Conservation (phyloP, 192 early-diverging fungal genomes). For the Rhizoclosmatium globosum region DNA sequence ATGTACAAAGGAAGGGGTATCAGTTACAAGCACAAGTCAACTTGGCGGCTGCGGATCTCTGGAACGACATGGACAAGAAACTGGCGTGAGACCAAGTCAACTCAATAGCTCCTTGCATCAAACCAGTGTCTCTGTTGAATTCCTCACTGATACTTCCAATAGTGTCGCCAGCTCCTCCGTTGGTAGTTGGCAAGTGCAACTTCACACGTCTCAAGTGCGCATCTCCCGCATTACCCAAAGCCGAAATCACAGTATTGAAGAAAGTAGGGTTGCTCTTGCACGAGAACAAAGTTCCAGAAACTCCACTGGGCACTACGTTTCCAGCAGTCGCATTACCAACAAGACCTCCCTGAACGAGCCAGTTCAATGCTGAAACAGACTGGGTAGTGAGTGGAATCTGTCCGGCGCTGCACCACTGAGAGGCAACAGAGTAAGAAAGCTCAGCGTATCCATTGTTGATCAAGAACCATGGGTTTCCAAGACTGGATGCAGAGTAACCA, state of each 20-base stretch:
- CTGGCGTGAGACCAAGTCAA: constrained; percentile 80
- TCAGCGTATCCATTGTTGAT: constrained; percentile 67
- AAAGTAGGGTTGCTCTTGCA: constrained; percentile 21
- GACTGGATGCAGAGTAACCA: constrained; percentile 50
- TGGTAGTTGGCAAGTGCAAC: constrained; percentile 47
- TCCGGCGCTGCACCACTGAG: background rate
- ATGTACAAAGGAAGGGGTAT: too few species aligned
- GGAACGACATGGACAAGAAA: constrained; percentile 40
- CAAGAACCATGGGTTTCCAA: constrained; percentile 84
- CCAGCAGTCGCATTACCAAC: constrained; percentile 1
- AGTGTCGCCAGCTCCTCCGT: background rate
- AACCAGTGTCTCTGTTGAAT: constrained; percentile 62
- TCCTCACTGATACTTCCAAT: constrained; percentile 73
- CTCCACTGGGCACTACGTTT: background rate
- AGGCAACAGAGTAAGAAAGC: constrained; percentile 43
- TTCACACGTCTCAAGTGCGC: constrained; percentile 62
- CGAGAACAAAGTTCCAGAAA: background rate
- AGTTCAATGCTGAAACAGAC: background rate
- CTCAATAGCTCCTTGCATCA: constrained; percentile 65
- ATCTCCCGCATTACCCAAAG: constrained; percentile 54
- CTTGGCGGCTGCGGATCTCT: background rate
- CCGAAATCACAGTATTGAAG: constrained; percentile 45
- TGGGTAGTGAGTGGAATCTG: background rate
- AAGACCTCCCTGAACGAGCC: background rate
- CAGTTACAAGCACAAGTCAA: background rate